phyloP scores from a whole-genome alignment of 164 flowering plant genomes.

The Nymphaea colorata region DNA sequence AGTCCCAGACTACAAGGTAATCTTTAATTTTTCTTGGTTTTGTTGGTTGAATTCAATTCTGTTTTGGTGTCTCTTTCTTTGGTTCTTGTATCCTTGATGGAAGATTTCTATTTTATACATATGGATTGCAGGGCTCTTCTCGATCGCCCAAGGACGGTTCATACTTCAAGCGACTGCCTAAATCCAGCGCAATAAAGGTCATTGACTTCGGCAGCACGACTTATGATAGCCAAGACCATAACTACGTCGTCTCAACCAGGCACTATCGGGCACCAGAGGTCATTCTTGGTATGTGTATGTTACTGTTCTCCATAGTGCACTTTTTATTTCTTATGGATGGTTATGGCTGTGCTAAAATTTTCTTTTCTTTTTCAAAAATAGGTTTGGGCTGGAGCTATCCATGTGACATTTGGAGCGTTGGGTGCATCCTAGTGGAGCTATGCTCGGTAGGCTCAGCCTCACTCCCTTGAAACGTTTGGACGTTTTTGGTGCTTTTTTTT shows the following conservation, averaged over 20 bases:
- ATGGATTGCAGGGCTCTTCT: slow-evolving; percentile 39
- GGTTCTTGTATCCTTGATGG: neutral
- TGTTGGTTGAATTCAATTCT: neutral
- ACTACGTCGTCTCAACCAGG: slow-evolving; percentile 67
- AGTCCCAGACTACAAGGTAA: slow-evolving; percentile 87
- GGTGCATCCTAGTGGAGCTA: slow-evolving; percentile 69
- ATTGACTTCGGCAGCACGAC: slow-evolving; percentile 92
- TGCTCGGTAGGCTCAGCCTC: slow-evolving; percentile 41
- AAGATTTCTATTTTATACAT: neutral
- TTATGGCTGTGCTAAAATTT: slow-evolving; percentile 44
- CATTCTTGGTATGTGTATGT: slow-evolving; percentile 42
- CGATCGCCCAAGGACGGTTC: slow-evolving; percentile 59
- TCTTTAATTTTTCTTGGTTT: neutral
- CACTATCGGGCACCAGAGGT: slow-evolving; percentile 91
- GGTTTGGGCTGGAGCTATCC: slow-evolving; percentile 85
- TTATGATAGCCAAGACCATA: slow-evolving; percentile 55
- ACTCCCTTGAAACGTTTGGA: neutral
- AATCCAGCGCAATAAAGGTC: slow-evolving; percentile 71
- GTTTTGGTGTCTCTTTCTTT: neutral
- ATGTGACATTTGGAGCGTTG: slow-evolving; percentile 82
- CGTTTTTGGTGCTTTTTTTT: neutral
- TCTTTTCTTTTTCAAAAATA: slow-evolving; percentile 5
- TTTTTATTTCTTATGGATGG: slow-evolving; percentile 9
- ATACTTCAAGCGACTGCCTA: slow-evolving; percentile 31
- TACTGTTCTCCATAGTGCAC: neutral